Conservation (phyloP, 2,329 filamentous ascomycete genomes). For the Xylaria sp. region DNA sequence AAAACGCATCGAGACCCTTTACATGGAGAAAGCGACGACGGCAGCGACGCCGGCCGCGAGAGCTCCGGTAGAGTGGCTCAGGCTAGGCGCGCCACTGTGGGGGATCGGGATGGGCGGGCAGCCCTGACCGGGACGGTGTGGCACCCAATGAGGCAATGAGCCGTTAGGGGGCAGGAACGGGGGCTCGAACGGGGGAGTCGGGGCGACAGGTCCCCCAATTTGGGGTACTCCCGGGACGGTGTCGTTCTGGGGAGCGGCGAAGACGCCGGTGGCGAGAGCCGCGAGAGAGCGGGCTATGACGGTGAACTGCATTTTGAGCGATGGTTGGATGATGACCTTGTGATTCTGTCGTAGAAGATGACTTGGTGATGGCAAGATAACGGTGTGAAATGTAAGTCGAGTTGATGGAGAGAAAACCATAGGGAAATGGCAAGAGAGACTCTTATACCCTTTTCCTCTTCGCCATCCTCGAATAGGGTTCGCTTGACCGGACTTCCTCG, state of each 20-base stretch:
- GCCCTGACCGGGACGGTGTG: neutral
- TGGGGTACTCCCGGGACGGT: neutral
- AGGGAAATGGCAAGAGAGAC: neutral
- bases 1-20: neutral
- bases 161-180: neutral
- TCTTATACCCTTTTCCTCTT: neutral
- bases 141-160: neutral
- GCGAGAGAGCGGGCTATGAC: neutral
- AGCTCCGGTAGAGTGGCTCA: neutral
- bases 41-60: slow-evolving; percentile 4
- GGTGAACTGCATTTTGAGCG: slow-evolving; percentile 26
- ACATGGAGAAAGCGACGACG: neutral
- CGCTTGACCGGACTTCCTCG: no score
- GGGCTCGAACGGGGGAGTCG: neutral
- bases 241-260: neutral
- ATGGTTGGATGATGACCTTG: neutral
- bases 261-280: slow-evolving; percentile 4
- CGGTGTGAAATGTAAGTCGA: no score
- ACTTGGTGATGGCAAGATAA: neutral
- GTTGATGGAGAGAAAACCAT: neutral
- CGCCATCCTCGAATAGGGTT: neutral
- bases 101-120: neutral
- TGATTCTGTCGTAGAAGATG: neutral
- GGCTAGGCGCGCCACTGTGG: neutral
- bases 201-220: no score